phyloP scores from a whole-genome alignment of 352 stramenopile genomes.

The Phytophthora macrochlamydospora region DNA sequence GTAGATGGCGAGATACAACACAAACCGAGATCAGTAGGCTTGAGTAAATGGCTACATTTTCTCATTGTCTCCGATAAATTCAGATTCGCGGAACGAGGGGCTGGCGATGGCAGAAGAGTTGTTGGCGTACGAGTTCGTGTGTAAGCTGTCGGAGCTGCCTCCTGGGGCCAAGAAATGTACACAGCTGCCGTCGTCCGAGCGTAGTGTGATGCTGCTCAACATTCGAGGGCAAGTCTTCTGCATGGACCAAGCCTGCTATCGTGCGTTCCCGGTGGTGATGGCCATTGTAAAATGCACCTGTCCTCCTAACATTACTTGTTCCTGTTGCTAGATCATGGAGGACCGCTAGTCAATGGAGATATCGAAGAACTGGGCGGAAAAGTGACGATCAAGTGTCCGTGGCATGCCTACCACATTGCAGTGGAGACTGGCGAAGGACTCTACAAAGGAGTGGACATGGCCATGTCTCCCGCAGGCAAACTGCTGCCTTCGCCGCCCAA shows the following conservation, averaged over 20 bases:
- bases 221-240: conserved; percentile 71
- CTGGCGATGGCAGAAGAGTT: conserved; percentile 17
- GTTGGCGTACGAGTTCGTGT: conserved; percentile 72
- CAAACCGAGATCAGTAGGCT: too few species aligned
- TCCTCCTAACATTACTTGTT: conserved; percentile 6
- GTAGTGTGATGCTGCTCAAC: conserved; percentile 76
- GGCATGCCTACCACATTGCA: conserved; percentile 87
- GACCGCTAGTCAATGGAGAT: conserved; percentile 77
- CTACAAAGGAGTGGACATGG: conserved; percentile 86
- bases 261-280: conserved; percentile 45
- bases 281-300: not conserved
- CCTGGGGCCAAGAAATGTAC: conserved; percentile 58
- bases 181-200: conserved; percentile 61
- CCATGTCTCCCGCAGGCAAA: conserved; percentile 50
- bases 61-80: not conserved
- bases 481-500: conserved; percentile 52
- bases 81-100: conserved; percentile 18
- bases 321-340: conserved; percentile 67
- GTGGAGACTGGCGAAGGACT: conserved; percentile 82
- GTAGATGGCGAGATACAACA: too few species aligned
- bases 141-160: conserved; percentile 66
- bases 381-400: conserved; percentile 81
- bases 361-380: conserved; percentile 87
- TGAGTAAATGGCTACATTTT: conserved; percentile 3
- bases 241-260: conserved; percentile 89